Percentiles rank a stretch among this genome's conserved stretches.
These are phyloP conservation scores for Clavispora carvajalis DNA, from an alignment of 805 yeast species.

Conservation along the genomic window DNA sequence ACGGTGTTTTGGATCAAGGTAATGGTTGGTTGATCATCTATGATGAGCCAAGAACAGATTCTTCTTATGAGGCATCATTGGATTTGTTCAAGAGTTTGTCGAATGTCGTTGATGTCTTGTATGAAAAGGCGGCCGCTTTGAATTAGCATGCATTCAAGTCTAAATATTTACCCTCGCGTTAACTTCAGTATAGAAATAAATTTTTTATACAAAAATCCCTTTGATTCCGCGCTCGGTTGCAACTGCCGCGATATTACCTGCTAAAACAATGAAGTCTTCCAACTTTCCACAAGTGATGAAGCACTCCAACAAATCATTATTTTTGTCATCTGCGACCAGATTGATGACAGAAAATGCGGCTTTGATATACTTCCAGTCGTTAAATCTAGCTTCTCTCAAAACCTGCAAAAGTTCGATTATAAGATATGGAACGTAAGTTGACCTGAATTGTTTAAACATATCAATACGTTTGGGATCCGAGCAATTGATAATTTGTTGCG, in stretches of 20 bases:
- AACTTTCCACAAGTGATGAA: slow-evolving; percentile 55
- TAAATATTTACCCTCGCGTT: too few relatives aligned
- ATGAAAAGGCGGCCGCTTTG: slow-evolving; percentile 86
- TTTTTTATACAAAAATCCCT: slow-evolving; percentile 33
- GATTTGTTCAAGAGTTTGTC: slow-evolving; percentile 85
- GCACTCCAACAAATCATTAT: slow-evolving; percentile 51
- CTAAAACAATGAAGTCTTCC: slow-evolving; percentile 45
- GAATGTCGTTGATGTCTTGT: slow-evolving; percentile 80
- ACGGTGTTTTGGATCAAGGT: slow-evolving; percentile 96
- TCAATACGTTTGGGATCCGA: slow-evolving; percentile 26
- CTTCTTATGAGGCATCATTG: slow-evolving; percentile 80
- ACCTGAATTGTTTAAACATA: slow-evolving; percentile 50
- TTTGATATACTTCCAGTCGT: slow-evolving; percentile 40
- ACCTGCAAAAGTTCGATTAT: slow-evolving; percentile 63
- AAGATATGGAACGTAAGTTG: slow-evolving; percentile 67
- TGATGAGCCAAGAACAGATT: slow-evolving; percentile 83
- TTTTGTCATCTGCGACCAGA: slow-evolving; percentile 62
- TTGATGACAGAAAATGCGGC: slow-evolving; percentile 58
- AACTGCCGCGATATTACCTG: slow-evolving; percentile 54
- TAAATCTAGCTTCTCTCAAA: slow-evolving; percentile 30
- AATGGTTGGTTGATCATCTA: slow-evolving; percentile 94
- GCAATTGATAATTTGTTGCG: slow-evolving; percentile 17
- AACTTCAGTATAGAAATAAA: too few relatives aligned
- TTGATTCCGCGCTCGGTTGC: slow-evolving; percentile 41
- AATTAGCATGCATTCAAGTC: slow-evolving; percentile 38